These are phyloP conservation scores for Diospyros kaki DNA, from an alignment of 148 eudicot species.

Conservation along the genomic window DNA sequence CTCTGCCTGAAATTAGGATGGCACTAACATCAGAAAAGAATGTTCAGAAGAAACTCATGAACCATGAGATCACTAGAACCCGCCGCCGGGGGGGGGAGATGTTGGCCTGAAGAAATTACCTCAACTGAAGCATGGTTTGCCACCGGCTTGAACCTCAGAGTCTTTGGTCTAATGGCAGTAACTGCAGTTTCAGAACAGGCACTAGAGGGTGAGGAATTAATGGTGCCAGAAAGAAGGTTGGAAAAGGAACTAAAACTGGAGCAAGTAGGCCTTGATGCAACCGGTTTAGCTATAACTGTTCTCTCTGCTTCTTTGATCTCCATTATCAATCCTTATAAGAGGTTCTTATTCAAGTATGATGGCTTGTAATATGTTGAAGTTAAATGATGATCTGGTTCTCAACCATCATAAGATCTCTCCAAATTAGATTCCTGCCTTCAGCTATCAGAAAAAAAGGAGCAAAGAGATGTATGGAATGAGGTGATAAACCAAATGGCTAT, in stretches of 20 bases:
- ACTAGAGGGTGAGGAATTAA: slow-evolving; percentile 40
- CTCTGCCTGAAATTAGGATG: slow-evolving; percentile 40
- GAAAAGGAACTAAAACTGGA: slow-evolving; percentile 59
- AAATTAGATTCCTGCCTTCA: not conserved
- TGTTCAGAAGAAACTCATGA: not conserved
- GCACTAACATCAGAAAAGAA: not conserved
- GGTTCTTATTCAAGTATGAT: not conserved
- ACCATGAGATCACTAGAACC: not conserved
- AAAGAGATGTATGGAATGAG: not conserved
- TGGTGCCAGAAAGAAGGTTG: slow-evolving; percentile 53
- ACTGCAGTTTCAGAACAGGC: slow-evolving; percentile 29
- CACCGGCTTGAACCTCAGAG: slow-evolving; percentile 54
- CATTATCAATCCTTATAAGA: slow-evolving; percentile 28
- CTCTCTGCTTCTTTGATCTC: slow-evolving; percentile 57
- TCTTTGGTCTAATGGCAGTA: slow-evolving; percentile 72
- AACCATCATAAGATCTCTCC: not conserved
- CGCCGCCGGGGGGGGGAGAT: not conserved
- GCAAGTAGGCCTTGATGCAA: slow-evolving; percentile 71
- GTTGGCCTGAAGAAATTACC: slow-evolving; percentile 27
- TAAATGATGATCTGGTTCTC: not conserved
- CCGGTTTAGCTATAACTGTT: slow-evolving; percentile 65
- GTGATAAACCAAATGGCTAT: not conserved
- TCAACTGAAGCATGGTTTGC: slow-evolving; percentile 18
- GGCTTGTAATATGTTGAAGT: not conserved
- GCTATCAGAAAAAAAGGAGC: not conserved